phyloP scores from a whole-genome alignment of 257 asterid genomes.

The Petunia axillaris region DNA sequence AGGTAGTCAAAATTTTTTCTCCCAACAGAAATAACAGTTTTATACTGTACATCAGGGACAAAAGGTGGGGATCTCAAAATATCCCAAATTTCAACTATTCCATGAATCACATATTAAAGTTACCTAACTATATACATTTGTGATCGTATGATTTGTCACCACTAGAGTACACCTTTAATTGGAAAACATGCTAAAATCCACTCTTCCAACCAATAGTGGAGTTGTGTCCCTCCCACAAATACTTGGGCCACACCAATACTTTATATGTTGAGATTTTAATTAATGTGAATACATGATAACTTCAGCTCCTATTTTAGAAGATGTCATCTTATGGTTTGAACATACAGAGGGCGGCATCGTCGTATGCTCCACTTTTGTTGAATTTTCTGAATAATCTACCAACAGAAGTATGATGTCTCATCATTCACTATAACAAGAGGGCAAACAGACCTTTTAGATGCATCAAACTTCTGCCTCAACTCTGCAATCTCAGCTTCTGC shows the following conservation, averaged over 20 bases:
- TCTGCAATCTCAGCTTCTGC: conserved; percentile 94
- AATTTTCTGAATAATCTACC: conserved; percentile 14
- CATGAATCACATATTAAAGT: neutral
- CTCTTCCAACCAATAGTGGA: conserved; percentile 16
- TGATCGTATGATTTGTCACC: neutral
- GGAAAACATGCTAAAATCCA: conserved; percentile 17
- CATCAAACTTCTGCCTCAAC: conserved; percentile 74
- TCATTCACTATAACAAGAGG: conserved; percentile 23
- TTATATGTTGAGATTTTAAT: neutral
- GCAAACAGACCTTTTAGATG: conserved; percentile 67
- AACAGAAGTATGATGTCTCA: neutral
- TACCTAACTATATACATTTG: neutral
- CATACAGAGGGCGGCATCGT: neutral
- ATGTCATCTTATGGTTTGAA: neutral
- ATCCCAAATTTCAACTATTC: neutral
- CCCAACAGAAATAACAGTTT: neutral
- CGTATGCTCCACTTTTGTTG: neutral
- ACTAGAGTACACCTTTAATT: neutral
- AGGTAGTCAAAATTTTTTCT: neutral
- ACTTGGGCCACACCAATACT: neutral
- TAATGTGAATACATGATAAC: neutral
- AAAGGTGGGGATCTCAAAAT: neutral
- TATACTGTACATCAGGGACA: neutral
- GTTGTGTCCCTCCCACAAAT: conserved; percentile 19
- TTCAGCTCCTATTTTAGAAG: neutral